These are phyloP conservation scores for Parsonsia alboflavescens DNA, from an alignment of 257 asterid genomes.

Conservation along the genomic window DNA sequence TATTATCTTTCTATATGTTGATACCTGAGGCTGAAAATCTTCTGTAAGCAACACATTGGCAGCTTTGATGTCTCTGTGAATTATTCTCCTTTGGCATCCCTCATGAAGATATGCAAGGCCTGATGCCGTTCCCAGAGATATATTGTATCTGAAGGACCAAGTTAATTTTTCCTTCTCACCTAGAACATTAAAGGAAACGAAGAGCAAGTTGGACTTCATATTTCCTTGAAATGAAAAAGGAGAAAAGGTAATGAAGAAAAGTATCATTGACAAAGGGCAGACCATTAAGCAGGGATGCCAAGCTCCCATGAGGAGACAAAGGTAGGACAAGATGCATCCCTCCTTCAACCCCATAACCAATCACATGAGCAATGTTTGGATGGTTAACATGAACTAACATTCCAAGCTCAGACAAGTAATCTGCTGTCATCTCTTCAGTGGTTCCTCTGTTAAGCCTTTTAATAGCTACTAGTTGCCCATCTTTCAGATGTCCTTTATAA, in stretches of 20 bases:
- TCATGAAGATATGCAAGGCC: slow-evolving; percentile 92
- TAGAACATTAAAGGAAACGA: slow-evolving; percentile 18
- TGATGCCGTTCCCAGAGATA: slow-evolving; percentile 72
- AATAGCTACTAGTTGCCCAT: slow-evolving; percentile 77
- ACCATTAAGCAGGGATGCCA: slow-evolving; percentile 73
- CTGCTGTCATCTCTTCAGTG: slow-evolving; percentile 86
- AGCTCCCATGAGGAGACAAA: slow-evolving; percentile 87
- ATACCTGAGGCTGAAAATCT: slow-evolving; percentile 80
- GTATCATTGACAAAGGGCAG: background rate
- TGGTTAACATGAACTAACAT: slow-evolving; percentile 91
- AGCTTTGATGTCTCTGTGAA: slow-evolving; percentile 91
- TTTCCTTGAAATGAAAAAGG: background rate
- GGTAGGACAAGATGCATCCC: slow-evolving; percentile 99
- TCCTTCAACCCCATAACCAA: slow-evolving; percentile 96
- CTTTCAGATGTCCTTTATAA: slow-evolving; percentile 72
- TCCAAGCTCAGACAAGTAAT: slow-evolving; percentile 89
- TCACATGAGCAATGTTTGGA: slow-evolving; percentile 75
- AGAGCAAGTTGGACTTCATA: slow-evolving; percentile 4
- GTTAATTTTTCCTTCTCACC: slow-evolving; percentile 52
- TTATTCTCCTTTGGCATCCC: slow-evolving; percentile 89
- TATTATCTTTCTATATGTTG: background rate
- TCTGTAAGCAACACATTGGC: slow-evolving; percentile 85
- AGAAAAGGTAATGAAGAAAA: background rate
- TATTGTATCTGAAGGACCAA: slow-evolving; percentile 58
- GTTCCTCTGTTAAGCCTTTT: slow-evolving; percentile 83